Conservation (phyloP, 495 filamentous ascomycete genomes). For the Penicillium bovifimosum region DNA sequence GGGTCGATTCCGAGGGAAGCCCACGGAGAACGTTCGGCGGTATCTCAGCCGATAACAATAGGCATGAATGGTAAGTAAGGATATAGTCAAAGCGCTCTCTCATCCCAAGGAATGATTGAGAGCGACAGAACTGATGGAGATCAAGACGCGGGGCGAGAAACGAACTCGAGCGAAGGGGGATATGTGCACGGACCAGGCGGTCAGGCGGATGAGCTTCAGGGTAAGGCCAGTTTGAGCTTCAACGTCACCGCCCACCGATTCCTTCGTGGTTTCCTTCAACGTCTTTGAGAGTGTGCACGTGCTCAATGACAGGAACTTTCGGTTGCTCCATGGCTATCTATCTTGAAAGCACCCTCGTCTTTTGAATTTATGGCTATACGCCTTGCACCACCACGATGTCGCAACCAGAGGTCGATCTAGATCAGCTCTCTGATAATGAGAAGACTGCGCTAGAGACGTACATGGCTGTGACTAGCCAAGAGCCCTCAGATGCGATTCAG, state of each 20-base stretch:
- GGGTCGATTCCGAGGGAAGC: constrained; percentile 17
- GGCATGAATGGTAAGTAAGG: constrained; percentile 7
- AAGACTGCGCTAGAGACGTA: constrained; percentile 80
- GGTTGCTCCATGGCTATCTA: background rate
- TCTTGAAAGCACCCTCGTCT: constrained; percentile 12
- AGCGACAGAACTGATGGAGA: constrained; percentile 20
- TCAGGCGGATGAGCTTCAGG: constrained; percentile 18
- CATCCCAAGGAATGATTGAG: constrained; percentile 14
- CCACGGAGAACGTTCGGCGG: constrained; percentile 5
- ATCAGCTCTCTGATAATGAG: constrained; percentile 67
- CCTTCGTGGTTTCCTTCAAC: background rate
- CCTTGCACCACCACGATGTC: constrained; percentile 31
- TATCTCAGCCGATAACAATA: constrained; percentile 9
- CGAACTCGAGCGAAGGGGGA: constrained; percentile 26
- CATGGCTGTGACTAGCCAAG: constrained; percentile 80
- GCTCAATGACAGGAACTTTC: background rate
- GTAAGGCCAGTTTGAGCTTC: constrained; percentile 10
- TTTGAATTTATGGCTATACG: constrained; percentile 5
- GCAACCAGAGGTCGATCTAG: constrained; percentile 51
- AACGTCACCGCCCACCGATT: background rate
- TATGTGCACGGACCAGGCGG: constrained; percentile 27
- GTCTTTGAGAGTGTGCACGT: background rate
- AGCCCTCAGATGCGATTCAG: constrained; percentile 68
- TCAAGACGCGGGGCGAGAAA: constrained; percentile 25
- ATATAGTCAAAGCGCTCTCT: constrained; percentile 13